Evolutionary conservation across 75 land plant genomes (phyloP).

Genomic region (Sequoiadendron giganteum): DNA sequence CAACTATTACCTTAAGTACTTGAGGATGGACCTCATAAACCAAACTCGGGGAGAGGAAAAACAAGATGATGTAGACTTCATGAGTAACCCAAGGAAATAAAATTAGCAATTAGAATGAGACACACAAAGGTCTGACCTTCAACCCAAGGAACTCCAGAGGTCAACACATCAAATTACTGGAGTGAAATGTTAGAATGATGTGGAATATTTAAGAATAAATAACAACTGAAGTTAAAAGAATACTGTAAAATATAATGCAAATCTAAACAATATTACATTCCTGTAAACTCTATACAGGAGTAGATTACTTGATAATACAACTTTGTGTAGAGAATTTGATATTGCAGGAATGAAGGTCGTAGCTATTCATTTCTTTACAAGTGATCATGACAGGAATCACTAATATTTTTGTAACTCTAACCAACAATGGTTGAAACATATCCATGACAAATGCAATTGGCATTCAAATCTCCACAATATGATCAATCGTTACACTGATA

Average conservation of each 20-base stretch:
- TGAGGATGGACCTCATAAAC: no score
- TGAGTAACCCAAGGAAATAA: background rate
- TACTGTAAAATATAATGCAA: background rate
- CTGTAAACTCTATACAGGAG: background rate
- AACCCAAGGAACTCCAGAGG: background rate
- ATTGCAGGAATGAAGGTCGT: background rate
- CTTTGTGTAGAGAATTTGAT: background rate
- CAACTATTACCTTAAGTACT: no score
- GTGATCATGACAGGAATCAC: background rate
- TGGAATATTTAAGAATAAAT: background rate
- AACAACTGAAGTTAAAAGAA: background rate
- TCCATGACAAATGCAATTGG: background rate
- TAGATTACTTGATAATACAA: background rate
- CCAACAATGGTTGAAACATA: background rate
- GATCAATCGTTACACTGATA: background rate
- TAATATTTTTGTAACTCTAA: background rate
- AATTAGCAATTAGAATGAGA: background rate
- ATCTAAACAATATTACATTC: background rate
- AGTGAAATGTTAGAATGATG: background rate
- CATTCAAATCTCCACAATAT: background rate
- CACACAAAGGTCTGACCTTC: background rate
- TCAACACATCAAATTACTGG: background rate
- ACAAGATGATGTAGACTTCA: background rate
- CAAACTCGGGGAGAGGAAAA: background rate
- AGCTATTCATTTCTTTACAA: background rate